Evolutionary conservation across 2,329 filamentous ascomycete species (phyloP), one percentile per base, ranked within the genome.

Genomic region (Microdochium trichocladiopsis): DNA sequence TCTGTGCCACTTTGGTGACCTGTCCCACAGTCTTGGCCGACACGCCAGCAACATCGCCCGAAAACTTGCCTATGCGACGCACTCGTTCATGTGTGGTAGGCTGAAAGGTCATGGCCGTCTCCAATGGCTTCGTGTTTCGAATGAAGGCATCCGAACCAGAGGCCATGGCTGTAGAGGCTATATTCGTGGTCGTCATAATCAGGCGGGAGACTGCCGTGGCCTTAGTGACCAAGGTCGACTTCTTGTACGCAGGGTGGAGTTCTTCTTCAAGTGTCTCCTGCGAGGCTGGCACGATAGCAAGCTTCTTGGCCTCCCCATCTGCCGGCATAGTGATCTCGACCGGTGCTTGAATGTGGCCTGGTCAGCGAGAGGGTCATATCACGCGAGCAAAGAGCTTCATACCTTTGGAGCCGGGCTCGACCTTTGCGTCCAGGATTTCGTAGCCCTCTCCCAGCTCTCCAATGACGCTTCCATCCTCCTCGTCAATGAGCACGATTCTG

Each of bases 391-490:
- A 23, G 47, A 2, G 49, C 48, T 8, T 63, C 78, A 65, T 75
- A 95, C 91, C 88, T 78, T 99, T 97, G 4, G 88, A 93, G n/a
- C 94, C 94, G 16, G 87, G 84, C 65, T 87, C 83, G 56, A 99
- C 77, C 50, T 82, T 76, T 58, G 92, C 83, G 63, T 96, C 91
- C 16, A 93, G 77, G 18, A 96, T 80, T 58, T 91, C 77, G 63
- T 90, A 93, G 18, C 86, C 87, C 53, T 93, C 87, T 53, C 87
- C 84, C 56, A 99, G 74, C 72, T 99, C 93, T 47, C 94, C 94
- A 25, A 99, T 88, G 9, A 99, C 88, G 61, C 90, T 95, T 50
- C 94, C 94, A 70, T 99, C 88, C 66, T 97, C 93, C 69, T 99
- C 94, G 64, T 99, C 91, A 16, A 99, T 77, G 10, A 99, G 78